Percentiles rank a stretch among this genome's conserved stretches.
Evolutionary conservation across 139 green algal species (phyloP).

Genomic region (Coelastrella sp.): DNA sequence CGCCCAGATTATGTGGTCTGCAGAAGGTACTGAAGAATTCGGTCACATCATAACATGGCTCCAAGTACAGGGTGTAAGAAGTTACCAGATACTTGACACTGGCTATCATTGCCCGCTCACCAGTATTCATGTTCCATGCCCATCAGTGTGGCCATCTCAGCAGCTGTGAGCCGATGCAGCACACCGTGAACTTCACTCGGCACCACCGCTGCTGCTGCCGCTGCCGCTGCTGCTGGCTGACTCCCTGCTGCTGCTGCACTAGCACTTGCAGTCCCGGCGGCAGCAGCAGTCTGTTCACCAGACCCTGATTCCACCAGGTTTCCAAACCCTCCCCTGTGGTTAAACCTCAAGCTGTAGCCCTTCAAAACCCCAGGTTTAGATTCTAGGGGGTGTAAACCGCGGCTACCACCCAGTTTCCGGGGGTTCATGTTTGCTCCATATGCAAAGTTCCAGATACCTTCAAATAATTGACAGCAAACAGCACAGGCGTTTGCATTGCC

Average conservation of each 20-base stretch:
- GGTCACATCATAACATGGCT: no score
- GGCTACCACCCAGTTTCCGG: constrained; percentile 55
- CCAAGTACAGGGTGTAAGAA: no score
- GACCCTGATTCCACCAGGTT: constrained; percentile 43
- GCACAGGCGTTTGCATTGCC: no score
- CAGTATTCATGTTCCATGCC: constrained; percentile 76
- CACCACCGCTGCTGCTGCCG: constrained; percentile 5
- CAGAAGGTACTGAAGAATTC: no score
- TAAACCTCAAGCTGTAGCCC: constrained; percentile 63
- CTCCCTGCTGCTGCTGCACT: background rate
- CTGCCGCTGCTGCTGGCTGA: background rate
- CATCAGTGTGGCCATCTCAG: constrained; percentile 57
- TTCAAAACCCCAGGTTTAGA: constrained; percentile 54
- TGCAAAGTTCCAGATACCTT: constrained; percentile 71
- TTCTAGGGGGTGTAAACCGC: constrained; percentile 58
- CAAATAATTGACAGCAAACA: no score
- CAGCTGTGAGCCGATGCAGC: constrained; percentile 54
- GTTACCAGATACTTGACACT: background rate
- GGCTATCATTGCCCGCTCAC: background rate
- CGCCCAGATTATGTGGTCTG: no score
- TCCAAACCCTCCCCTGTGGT: constrained; percentile 64
- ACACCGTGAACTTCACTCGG: constrained; percentile 68
- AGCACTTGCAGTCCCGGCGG: background rate
- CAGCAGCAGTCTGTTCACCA: background rate
- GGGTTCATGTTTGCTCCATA: constrained; percentile 75